These are phyloP conservation scores for Dactylonectria macrodidyma DNA, from an alignment of 2,329 filamentous ascomycete species.

Conservation along the genomic window DNA sequence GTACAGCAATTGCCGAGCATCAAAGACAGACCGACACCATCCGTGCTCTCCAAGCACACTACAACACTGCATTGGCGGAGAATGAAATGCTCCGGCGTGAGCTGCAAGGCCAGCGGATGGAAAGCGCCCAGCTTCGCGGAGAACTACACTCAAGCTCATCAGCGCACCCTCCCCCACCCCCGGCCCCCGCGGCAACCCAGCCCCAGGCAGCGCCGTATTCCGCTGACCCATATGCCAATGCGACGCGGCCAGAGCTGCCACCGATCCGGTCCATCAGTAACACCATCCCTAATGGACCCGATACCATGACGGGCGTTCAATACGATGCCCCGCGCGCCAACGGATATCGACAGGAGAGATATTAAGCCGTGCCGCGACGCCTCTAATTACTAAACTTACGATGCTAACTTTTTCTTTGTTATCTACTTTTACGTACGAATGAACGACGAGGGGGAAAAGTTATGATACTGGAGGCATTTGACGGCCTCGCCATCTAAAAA, in stretches of 20 bases:
- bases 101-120: slow-evolving; percentile 62
- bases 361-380: slow-evolving; percentile 40
- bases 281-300: slow-evolving; percentile 61
- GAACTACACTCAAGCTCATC: slow-evolving; percentile 48
- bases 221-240: slow-evolving; percentile 49
- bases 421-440: slow-evolving; percentile 42
- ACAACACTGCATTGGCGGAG: slow-evolving; percentile 58
- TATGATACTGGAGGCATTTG: slow-evolving; percentile 39
- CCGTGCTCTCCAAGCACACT: slow-evolving; percentile 63
- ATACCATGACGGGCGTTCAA: slow-evolving; percentile 78
- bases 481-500: slow-evolving; percentile 33
- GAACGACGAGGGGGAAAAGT: slow-evolving; percentile 47
- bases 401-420: slow-evolving; percentile 36
- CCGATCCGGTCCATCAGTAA: slow-evolving; percentile 69
- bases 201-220: slow-evolving; percentile 47
- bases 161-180: slow-evolving; percentile 43
- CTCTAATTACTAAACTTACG: slow-evolving; percentile 11
- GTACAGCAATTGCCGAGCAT: slow-evolving; percentile 73
- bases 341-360: slow-evolving; percentile 62
- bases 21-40: slow-evolving; percentile 67
- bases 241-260: slow-evolving; percentile 67
- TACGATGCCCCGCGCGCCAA: slow-evolving; percentile 67
- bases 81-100: slow-evolving; percentile 66
- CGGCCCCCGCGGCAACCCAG: slow-evolving; percentile 37
- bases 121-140: slow-evolving; percentile 63